A percentile compares a stretch with the other conserved stretches of the same genome.
phyloP scores from a whole-genome alignment of 352 stramenopile genomes.

The Blastocystis sp. region DNA sequence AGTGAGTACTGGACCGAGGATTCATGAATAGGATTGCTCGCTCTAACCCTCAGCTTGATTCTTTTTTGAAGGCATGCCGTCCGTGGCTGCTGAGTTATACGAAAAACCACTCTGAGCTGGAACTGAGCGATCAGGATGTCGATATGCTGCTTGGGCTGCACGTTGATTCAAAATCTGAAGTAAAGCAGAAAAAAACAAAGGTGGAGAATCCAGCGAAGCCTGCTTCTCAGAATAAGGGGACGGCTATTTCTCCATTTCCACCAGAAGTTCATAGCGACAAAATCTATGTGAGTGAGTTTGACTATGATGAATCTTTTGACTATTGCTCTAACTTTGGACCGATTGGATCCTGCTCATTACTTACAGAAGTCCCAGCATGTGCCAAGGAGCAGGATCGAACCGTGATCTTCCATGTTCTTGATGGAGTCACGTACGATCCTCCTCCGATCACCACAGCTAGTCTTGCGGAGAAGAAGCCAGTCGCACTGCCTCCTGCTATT shows the following conservation, averaged over 20 bases:
- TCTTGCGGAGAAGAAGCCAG: neutral
- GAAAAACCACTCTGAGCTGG: neutral
- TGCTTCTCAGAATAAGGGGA: neutral
- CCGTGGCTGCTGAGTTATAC: neutral
- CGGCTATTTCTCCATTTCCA: neutral
- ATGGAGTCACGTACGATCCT: neutral
- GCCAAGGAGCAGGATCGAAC: neutral
- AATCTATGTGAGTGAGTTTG: neutral
- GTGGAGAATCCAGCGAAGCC: neutral
- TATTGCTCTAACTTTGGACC: conserved; percentile 11
- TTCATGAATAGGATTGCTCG: neutral
- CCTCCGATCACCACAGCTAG: neutral
- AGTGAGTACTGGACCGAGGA: neutral
- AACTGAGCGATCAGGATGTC: neutral
- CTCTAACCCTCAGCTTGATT: neutral
- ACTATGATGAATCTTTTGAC: neutral
- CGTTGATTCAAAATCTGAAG: neutral
- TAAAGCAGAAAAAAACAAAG: neutral
- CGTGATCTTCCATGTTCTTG: conserved; percentile 2
- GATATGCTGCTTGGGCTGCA: neutral
- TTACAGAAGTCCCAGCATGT: neutral
- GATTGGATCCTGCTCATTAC: neutral
- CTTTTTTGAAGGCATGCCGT: conserved; percentile 37
- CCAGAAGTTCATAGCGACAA: conserved; percentile 6
- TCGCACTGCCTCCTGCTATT: neutral